phyloP scores from a whole-genome alignment of 208 protist species.

The Novymonas esmeraldas region DNA sequence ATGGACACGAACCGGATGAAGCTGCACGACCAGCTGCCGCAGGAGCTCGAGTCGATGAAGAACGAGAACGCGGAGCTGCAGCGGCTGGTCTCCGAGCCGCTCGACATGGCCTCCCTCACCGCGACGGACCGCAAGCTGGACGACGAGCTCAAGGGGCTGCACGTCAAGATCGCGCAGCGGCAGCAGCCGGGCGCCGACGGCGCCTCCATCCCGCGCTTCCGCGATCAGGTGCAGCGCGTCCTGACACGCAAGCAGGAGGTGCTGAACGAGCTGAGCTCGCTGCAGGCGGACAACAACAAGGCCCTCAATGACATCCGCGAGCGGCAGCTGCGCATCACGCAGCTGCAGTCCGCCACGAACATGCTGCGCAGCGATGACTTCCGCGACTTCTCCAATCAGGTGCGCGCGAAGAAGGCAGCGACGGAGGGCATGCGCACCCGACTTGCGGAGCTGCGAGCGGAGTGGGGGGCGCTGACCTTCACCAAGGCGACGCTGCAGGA shows the following conservation, averaged over 20 bases:
- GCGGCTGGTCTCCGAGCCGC: constrained; percentile 80
- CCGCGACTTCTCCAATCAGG: constrained; percentile 76
- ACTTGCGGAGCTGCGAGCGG: constrained; percentile 80
- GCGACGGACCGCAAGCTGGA: constrained; percentile 75
- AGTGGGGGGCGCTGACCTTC: constrained; percentile 88
- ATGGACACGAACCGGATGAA: constrained; percentile 88
- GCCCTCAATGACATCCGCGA: constrained; percentile 74
- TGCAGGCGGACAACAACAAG: constrained; percentile 82
- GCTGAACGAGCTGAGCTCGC: constrained; percentile 58
- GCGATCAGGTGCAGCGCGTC: constrained; percentile 85
- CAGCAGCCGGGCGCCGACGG: constrained; percentile 78
- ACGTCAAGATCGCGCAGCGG: constrained; percentile 61
- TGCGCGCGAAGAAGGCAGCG: constrained; percentile 84
- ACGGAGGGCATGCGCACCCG: constrained; percentile 83
- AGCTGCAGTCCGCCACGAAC: constrained; percentile 78
- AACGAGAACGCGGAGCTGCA: constrained; percentile 81
- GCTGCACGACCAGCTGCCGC: constrained; percentile 86
- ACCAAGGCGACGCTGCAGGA: constrained; percentile 79
- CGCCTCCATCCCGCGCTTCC: constrained; percentile 74
- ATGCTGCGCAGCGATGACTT: constrained; percentile 91
- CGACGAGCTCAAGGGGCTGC: constrained; percentile 62
- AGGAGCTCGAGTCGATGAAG: constrained; percentile 73
- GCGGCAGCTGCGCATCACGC: constrained; percentile 70
- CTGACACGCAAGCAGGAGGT: constrained; percentile 70
- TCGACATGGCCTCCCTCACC: constrained; percentile 73